Percentiles rank a stretch among this genome's conserved stretches.
These are phyloP conservation scores for Populus pruinosa DNA, from an alignment of 345 rosid species.

Conservation along the genomic window DNA sequence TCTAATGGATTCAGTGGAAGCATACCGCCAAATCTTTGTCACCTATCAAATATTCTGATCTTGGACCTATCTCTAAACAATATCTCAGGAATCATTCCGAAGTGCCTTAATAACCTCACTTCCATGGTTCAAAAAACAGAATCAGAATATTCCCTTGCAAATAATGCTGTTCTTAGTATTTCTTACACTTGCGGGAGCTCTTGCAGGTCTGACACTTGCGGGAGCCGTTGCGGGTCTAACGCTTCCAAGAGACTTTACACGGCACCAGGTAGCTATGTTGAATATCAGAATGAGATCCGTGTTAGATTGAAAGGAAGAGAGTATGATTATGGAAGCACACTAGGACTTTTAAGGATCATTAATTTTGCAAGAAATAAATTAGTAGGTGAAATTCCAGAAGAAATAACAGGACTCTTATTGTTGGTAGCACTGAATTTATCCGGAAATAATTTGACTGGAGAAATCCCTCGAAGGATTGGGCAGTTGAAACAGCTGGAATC, in stretches of 20 bases:
- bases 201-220: too few species aligned
- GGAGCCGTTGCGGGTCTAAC: too few species aligned
- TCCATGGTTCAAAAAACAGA: background rate
- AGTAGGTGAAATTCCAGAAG: background rate
- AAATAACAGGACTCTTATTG: background rate
- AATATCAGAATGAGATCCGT: too few species aligned
- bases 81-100: conserved; percentile 2
- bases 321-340: background rate
- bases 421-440: background rate
- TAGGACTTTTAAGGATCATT: background rate
- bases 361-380: background rate
- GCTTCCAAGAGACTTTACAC: too few species aligned
- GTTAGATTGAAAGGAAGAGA: background rate
- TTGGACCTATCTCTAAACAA: conserved; percentile 8
- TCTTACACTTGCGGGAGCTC: too few species aligned
- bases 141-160: too few species aligned
- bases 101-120: conserved; percentile 5
- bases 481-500: background rate
- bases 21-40: background rate
- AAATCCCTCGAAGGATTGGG: background rate
- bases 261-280: too few species aligned
- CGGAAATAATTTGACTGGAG: background rate
- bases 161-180: too few species aligned
- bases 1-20: conserved; percentile 9
- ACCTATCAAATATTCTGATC: background rate